Percentiles rank a stretch among this genome's conserved stretches.
Conservation (phyloP, 2,329 filamentous ascomycete genomes). For the Fusarium paranaense region DNA sequence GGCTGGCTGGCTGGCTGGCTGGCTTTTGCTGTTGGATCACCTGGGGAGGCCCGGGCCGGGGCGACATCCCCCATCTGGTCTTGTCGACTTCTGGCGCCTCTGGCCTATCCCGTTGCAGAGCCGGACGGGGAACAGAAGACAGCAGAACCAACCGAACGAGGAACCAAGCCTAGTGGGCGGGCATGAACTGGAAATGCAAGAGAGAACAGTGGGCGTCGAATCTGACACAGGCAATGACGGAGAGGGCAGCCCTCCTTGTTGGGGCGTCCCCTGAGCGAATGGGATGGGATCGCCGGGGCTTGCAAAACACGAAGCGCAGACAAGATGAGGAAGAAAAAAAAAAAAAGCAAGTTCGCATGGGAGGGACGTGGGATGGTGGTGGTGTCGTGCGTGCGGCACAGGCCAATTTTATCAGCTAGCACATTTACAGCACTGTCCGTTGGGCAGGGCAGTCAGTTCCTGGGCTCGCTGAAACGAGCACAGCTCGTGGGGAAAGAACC, state of each 20-base stretch:
- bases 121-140: not conserved
- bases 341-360: constrained; percentile 36
- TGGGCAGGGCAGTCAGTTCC: constrained; percentile 11
- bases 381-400: constrained; percentile 25
- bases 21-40: constrained; percentile 4
- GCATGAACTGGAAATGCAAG: constrained; percentile 15
- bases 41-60: constrained; percentile 25
- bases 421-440: not conserved
- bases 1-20: not conserved
- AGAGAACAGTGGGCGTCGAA: constrained; percentile 12
- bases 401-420: not conserved
- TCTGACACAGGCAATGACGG: constrained; percentile 27
- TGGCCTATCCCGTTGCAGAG: not conserved
- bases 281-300: constrained; percentile 11
- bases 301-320: constrained; percentile 16
- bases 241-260: constrained; percentile 3
- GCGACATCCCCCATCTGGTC: not conserved
- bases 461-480: constrained; percentile 10
- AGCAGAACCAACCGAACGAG: not conserved
- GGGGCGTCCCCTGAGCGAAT: constrained; percentile 14
- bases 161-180: not conserved
- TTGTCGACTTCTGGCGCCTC: constrained; percentile 1
- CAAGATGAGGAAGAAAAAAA: constrained; percentile 22
- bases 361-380: constrained; percentile 14
- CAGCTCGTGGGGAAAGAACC: constrained; percentile 10